A percentile compares a stretch with the other conserved stretches of the same genome.
phyloP scores from a whole-genome alignment of 2,329 filamentous ascomycete genomes.

The Ophiostoma sp. region DNA sequence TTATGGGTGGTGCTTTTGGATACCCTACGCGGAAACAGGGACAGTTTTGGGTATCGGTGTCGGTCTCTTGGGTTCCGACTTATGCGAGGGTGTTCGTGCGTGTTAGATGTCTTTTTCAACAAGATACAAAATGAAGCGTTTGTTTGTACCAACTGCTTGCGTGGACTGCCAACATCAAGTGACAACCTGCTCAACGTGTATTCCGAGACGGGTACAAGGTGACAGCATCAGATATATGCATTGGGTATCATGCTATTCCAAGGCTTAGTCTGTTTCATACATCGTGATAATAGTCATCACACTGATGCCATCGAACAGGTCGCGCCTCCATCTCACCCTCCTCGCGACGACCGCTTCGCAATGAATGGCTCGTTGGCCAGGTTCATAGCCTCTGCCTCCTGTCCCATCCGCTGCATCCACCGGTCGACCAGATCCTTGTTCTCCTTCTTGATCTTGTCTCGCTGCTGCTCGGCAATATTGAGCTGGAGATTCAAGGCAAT shows the following conservation, averaged over 20 bases:
- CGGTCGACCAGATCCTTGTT: constrained; percentile 85
- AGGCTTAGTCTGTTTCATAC: neutral
- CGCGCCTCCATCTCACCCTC: neutral
- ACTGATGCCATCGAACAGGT: too few relatives aligned
- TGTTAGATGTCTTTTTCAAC: constrained; percentile 3
- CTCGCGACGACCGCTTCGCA: constrained; percentile 22
- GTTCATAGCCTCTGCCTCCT: constrained; percentile 87
- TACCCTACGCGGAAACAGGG: neutral
- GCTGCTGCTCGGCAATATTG: constrained; percentile 74
- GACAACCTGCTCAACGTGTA: neutral
- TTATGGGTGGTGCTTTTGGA: neutral
- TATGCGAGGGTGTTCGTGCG: neutral
- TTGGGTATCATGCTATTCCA: constrained; percentile 3
- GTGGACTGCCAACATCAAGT: neutral
- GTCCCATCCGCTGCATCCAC: constrained; percentile 83
- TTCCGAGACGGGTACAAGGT: neutral
- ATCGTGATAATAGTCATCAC: neutral
- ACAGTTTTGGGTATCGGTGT: neutral
- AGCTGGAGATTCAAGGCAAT: constrained; percentile 81
- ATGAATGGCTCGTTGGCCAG: constrained; percentile 47
- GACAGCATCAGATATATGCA: neutral
- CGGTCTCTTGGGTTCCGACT: neutral
- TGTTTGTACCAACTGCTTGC: neutral
- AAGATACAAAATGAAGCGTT: constrained; percentile 4
- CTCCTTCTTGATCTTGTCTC: constrained; percentile 67